Base-by-base conservation (phyloP, 2,329 filamentous ascomycete genomes). In the Alternaria brassicae region DNA sequence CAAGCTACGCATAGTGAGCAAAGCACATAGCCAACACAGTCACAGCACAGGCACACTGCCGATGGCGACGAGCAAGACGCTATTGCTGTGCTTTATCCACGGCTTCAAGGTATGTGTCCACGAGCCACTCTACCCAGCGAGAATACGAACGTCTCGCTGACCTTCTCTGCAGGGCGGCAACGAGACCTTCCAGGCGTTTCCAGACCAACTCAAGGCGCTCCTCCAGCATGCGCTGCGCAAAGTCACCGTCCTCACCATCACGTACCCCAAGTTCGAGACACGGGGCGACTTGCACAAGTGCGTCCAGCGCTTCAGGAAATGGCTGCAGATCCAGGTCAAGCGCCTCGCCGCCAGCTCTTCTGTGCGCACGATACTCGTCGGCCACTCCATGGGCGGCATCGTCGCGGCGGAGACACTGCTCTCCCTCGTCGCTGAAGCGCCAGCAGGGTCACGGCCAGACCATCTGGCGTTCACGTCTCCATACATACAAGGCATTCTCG, bases 261-360 rank as follows among this genome's bases (percentile, higher is more conserved):
- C 90, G n/a, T 95, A 94, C 74, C 91, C 91, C 32, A 88, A 86
- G 67, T 95, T 89, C 76, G 91, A 94, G 78, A 95, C 91, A n/a
- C 83, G 89, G 59, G 91, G 91, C 15, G 90, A 94, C 73, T 79
- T 95, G 47, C 81, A 83, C 45, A 85, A 89, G 61, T 91, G 89
- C 73, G 91, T 94, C 59, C 82, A 82, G 60, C 83, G 86, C 27
- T 93, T 95, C 78, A 87, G 88, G 65, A 89, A 91, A 79, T 95
- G 91, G 90, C 86, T 98, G n/a, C 88, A 93, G 66, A 90, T 97
- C 74, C 91, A 91, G 70, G 91, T 98, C 69, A 97, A 98, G 69
- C 94, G 98, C 77, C 83, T 97, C 71, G 94, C 91, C 0, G 85
- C 96, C 63, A 91, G 96, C 61, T 92, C 93, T 5, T 92, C 90